A percentile compares a stretch with the other conserved stretches of the same genome.
Evolutionary conservation across 1,284 basidiomycete genomes (phyloP).

Genomic region (Papiliotrema fonsecae): DNA sequence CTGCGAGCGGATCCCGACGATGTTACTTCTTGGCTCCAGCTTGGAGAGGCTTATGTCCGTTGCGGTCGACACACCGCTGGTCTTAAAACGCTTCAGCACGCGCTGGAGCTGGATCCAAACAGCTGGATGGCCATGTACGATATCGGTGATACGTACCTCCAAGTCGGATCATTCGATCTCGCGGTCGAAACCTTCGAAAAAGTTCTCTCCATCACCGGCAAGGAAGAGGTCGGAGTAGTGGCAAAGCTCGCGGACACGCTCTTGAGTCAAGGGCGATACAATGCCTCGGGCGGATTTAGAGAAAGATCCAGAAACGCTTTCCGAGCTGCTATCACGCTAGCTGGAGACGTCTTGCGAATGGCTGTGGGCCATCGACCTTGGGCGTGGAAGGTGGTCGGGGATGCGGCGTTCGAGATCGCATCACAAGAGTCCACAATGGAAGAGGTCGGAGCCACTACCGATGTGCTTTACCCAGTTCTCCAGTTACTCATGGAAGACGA

Average conservation of each 20-base stretch:
- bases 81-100: constrained; percentile 76
- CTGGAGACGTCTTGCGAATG: constrained; percentile 56
- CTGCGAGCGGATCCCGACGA: constrained; percentile 77
- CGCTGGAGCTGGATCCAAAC: constrained; percentile 61
- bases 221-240: constrained; percentile 63
- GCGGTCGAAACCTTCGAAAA: constrained; percentile 66
- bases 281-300: constrained; percentile 65
- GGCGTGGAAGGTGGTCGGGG: constrained; percentile 81
- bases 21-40: constrained; percentile 73
- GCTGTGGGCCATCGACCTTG: constrained; percentile 60
- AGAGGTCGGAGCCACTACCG: constrained; percentile 30
- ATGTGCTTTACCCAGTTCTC: constrained; percentile 32
- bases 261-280: constrained; percentile 64
- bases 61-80: constrained; percentile 85
- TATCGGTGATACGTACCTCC: constrained; percentile 78
- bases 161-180: constrained; percentile 68
- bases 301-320: constrained; percentile 72
- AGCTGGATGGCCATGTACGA: constrained; percentile 84
- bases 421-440: constrained; percentile 32
- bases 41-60: constrained; percentile 87
- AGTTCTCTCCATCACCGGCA: constrained; percentile 54
- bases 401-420: constrained; percentile 68
- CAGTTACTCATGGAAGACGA: constrained; percentile 41
- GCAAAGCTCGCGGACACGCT: constrained; percentile 70
- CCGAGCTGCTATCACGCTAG: constrained; percentile 56